phyloP scores from a whole-genome alignment of 345 rosid species.

The Gossypium stocksii region DNA sequence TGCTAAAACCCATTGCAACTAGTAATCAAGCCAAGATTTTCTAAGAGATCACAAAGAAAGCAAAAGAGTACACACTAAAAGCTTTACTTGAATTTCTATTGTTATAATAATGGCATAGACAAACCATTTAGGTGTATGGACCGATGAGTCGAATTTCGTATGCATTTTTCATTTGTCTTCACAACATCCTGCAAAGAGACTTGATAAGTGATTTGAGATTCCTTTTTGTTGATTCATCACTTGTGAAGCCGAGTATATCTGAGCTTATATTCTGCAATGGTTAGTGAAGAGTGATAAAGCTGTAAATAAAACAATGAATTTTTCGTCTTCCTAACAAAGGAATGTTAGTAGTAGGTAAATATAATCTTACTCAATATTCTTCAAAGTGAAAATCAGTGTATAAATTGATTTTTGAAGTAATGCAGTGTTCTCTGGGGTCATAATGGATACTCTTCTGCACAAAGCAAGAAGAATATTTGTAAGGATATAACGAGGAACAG shows the following conservation, averaged over 20 bases:
- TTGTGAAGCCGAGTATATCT: conserved; percentile 90
- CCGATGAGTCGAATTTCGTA: neutral
- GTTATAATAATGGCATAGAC: neutral
- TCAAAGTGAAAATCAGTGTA: conserved; percentile 80
- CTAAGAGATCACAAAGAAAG: neutral
- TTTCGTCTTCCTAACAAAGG: no score
- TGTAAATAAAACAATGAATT: neutral
- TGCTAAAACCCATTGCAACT: neutral
- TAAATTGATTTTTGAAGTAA: conserved; percentile 77
- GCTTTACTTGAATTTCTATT: neutral
- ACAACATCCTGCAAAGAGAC: conserved; percentile 88
- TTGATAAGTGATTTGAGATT: conserved; percentile 83
- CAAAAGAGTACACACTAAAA: neutral
- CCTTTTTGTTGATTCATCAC: conserved; percentile 79
- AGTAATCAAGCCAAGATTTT: conserved; percentile 3
- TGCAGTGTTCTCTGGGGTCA: conserved; percentile 91
- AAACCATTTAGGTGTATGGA: neutral
- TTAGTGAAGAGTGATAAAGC: neutral
- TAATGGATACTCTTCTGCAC: conserved; percentile 60
- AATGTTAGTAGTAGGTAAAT: neutral
- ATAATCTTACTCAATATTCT: conserved; percentile 70
- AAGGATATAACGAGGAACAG: neutral
- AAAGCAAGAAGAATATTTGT: neutral
- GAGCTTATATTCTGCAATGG: conserved; percentile 78
- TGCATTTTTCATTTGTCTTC: conserved; percentile 19